Evolutionary conservation across 345 rosid genomes (phyloP).

Genomic region (Conringia planisiliqua): DNA sequence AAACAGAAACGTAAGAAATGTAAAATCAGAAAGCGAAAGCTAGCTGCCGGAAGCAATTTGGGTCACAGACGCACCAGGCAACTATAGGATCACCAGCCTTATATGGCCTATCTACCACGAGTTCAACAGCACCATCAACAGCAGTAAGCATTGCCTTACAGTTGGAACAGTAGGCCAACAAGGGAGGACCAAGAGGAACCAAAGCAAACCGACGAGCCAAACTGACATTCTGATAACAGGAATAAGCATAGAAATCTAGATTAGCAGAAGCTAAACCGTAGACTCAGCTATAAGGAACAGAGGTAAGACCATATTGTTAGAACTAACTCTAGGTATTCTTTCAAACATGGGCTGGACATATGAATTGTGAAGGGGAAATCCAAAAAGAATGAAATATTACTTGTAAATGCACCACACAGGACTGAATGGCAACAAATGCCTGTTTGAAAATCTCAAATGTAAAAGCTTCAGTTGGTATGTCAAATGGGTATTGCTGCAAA

Average conservation of each 20-base stretch:
- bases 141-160: slow-evolving; percentile 94
- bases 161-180: slow-evolving; percentile 86
- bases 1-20: slow-evolving; percentile 10
- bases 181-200: slow-evolving; percentile 98
- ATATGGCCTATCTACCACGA: slow-evolving; percentile 81
- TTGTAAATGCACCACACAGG: slow-evolving; percentile 97
- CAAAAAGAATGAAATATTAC: slow-evolving; percentile 34
- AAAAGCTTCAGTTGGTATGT: slow-evolving; percentile 96
- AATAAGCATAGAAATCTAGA: neutral
- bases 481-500: slow-evolving; percentile 93
- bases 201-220: slow-evolving; percentile 96
- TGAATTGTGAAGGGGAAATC: neutral
- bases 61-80: slow-evolving; percentile 63
- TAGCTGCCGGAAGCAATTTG: neutral
- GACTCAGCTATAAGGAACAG: neutral
- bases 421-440: slow-evolving; percentile 95
- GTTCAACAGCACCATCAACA: slow-evolving; percentile 76
- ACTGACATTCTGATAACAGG: slow-evolving; percentile 76
- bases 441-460: slow-evolving; percentile 90
- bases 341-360: neutral
- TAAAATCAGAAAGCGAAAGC: slow-evolving; percentile 22
- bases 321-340: neutral
- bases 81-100: slow-evolving; percentile 86
- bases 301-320: neutral
- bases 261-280: no score